phyloP scores from a whole-genome alignment of 257 asterid genomes.

The Eucommia ulmoides region DNA sequence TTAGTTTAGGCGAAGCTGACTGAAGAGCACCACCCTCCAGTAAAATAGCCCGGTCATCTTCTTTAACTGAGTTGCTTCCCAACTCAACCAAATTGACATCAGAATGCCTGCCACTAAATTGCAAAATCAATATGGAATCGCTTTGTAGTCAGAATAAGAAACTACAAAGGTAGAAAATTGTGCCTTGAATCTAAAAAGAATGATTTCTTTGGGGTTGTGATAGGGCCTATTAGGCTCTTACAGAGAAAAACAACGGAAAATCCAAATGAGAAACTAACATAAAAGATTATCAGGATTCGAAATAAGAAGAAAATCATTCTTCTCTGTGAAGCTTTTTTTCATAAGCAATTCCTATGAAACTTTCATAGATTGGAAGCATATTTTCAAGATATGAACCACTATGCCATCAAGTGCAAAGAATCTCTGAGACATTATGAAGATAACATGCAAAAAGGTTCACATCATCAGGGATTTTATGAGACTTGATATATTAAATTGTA shows the following conservation, averaged over 20 bases:
- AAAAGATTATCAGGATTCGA: neutral
- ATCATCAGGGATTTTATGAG: neutral
- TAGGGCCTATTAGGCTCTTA: neutral
- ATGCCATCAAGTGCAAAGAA: neutral
- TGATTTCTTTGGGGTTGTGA: neutral
- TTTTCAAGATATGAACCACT: neutral
- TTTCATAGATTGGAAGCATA: neutral
- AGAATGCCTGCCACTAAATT: slow-evolving; percentile 49
- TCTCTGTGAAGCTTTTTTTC: too few species aligned
- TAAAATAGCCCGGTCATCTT: slow-evolving; percentile 63
- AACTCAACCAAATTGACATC: slow-evolving; percentile 65
- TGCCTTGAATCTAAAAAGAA: neutral
- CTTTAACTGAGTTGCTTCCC: slow-evolving; percentile 40
- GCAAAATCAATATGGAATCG: slow-evolving; percentile 9
- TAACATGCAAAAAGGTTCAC: neutral
- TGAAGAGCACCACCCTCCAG: slow-evolving; percentile 75
- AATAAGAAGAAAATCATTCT: neutral
- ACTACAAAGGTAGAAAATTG: neutral
- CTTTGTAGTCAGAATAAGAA: neutral
- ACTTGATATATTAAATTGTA: neutral
- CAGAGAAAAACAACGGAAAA: neutral
- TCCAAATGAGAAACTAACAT: neutral
- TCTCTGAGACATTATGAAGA: neutral
- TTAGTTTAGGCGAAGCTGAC: slow-evolving; percentile 39
- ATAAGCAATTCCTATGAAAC: too few species aligned